phyloP scores from a whole-genome alignment of 306 rosid species.

The Dryas octopetala region DNA sequence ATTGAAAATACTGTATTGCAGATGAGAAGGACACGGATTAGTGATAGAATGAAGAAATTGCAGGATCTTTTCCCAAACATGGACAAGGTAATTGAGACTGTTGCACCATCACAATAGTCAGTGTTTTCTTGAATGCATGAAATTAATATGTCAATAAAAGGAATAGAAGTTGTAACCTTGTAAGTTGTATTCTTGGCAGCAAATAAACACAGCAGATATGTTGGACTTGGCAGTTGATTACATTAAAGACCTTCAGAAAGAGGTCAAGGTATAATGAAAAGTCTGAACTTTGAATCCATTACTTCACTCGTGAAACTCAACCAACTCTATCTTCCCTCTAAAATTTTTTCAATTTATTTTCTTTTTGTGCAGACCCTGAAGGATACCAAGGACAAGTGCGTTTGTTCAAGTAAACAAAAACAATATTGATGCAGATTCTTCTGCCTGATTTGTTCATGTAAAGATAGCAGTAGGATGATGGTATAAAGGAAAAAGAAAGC shows the following conservation, averaged over 20 bases:
- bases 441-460: slow-evolving; percentile 30
- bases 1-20: slow-evolving; percentile 19
- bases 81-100: slow-evolving; percentile 63
- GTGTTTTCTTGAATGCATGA: neutral
- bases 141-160: neutral
- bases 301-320: slow-evolving; percentile 14
- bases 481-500: neutral
- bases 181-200: slow-evolving; percentile 45
- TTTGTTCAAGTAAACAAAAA: slow-evolving; percentile 52
- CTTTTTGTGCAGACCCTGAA: slow-evolving; percentile 57
- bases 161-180: neutral
- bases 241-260: slow-evolving; percentile 75
- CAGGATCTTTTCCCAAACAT: slow-evolving; percentile 75
- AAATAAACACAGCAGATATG: slow-evolving; percentile 87
- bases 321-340: slow-evolving; percentile 20
- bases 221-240: slow-evolving; percentile 68
- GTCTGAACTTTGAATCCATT: neutral
- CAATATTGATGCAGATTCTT: slow-evolving; percentile 29
- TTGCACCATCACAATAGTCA: neutral
- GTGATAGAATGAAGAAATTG: slow-evolving; percentile 80
- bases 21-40: slow-evolving; percentile 81
- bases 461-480: slow-evolving; percentile 34
- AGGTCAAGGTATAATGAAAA: slow-evolving; percentile 60
- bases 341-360: slow-evolving; percentile 2
- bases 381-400: slow-evolving; percentile 62